phyloP scores from a whole-genome alignment of 306 rosid genomes.

The Quercus engelmannii region DNA sequence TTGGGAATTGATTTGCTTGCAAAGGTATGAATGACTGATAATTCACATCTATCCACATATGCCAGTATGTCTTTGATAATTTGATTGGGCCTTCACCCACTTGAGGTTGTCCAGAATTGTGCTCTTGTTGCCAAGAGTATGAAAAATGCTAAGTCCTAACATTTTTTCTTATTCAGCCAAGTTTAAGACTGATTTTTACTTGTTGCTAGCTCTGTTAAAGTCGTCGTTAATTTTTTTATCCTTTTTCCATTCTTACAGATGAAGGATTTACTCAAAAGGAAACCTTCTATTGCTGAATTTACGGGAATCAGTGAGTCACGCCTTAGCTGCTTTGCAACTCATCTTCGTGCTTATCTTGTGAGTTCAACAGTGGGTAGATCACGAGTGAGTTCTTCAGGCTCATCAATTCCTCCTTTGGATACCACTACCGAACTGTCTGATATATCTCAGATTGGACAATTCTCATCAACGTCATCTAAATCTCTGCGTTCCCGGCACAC shows the following conservation, averaged over 20 bases:
- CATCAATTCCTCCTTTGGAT: slow-evolving; percentile 15
- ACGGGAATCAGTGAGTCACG: slow-evolving; percentile 92
- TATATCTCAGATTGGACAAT: slow-evolving; percentile 44
- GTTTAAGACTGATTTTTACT: not conserved
- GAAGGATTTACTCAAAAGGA: slow-evolving; percentile 73
- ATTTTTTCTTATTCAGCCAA: not conserved
- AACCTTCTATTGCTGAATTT: slow-evolving; percentile 78
- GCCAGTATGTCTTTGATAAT: not conserved
- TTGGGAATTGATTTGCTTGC: slow-evolving; percentile 76
- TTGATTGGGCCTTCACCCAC: not conserved
- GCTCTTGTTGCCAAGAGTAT: not conserved
- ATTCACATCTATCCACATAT: not conserved
- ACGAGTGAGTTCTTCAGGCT: slow-evolving; percentile 32
- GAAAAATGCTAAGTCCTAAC: not conserved
- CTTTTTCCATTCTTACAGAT: slow-evolving; percentile 37
- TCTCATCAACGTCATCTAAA: slow-evolving; percentile 44
- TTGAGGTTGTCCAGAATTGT: not conserved
- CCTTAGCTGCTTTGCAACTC: slow-evolving; percentile 86
- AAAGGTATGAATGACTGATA: slow-evolving; percentile 48
- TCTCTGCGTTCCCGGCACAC: slow-evolving; percentile 59
- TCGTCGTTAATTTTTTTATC: not conserved
- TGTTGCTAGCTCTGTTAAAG: not conserved
- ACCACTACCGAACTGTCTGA: slow-evolving; percentile 27
- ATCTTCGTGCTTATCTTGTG: slow-evolving; percentile 84
- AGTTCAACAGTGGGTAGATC: slow-evolving; percentile 51